Conservation (phyloP, 495 filamentous ascomycete genomes). For the Talaromyces stipitatus region DNA sequence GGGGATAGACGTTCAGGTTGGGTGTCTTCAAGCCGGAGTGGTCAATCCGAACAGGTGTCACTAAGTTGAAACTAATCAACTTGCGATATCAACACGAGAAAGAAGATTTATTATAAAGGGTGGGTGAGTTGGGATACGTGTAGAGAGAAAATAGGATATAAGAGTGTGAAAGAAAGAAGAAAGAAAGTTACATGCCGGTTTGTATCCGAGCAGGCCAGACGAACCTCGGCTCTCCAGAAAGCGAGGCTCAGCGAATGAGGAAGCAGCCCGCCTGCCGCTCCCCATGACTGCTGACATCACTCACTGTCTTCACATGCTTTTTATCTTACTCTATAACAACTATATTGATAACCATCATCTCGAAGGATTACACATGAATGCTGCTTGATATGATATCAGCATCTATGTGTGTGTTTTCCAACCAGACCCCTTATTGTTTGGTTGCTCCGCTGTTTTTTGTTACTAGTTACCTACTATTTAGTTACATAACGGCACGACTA, state of each 20-base stretch:
- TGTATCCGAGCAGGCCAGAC: slow-evolving; percentile 30
- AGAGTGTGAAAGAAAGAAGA: slow-evolving; percentile 16
- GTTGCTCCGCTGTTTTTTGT: background rate
- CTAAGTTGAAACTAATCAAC: background rate
- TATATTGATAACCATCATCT: too few relatives aligned
- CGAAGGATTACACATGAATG: background rate
- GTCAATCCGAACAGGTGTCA: background rate
- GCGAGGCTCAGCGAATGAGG: background rate
- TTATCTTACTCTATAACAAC: too few relatives aligned
- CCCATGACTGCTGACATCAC: background rate
- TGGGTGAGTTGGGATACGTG: background rate
- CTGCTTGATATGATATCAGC: background rate
- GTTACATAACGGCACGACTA: too few relatives aligned
- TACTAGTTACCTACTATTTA: too few relatives aligned
- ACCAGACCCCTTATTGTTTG: too few relatives aligned
- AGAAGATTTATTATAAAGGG: background rate
- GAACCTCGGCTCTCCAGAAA: slow-evolving; percentile 27
- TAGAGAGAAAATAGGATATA: background rate
- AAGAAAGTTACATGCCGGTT: slow-evolving; percentile 9
- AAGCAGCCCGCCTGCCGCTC: background rate
- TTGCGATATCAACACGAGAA: background rate
- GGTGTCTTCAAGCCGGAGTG: background rate
- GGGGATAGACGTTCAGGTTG: too few relatives aligned
- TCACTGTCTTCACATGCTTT: background rate
- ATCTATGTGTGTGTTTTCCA: too few relatives aligned